Conservation (phyloP, 345 rosid genomes). For the Mallotus nudiflorus region DNA sequence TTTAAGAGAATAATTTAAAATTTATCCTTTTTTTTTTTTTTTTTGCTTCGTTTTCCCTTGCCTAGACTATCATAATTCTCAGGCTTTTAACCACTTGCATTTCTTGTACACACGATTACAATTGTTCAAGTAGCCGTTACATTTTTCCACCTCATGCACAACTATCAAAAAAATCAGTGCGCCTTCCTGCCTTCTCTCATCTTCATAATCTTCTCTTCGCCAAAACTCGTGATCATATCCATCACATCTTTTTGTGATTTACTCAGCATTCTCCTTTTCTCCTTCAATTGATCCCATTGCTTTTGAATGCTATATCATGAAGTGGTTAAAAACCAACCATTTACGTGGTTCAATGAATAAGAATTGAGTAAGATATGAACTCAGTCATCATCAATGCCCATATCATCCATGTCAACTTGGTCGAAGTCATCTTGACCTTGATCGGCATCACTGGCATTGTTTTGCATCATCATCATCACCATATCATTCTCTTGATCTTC, state of each 20-base stretch:
- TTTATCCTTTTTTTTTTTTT: too few relatives aligned
- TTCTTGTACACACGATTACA: too few relatives aligned
- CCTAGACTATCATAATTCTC: too few relatives aligned
- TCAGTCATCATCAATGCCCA: constrained; percentile 35
- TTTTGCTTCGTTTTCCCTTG: too few relatives aligned
- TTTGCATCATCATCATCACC: constrained; percentile 16
- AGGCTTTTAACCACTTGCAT: too few relatives aligned
- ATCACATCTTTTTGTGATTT: not conserved
- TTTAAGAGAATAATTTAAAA: too few relatives aligned
- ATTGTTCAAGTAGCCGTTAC: too few relatives aligned
- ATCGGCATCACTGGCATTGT: constrained; percentile 35
- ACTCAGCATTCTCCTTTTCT: too few relatives aligned
- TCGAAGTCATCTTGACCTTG: constrained; percentile 46
- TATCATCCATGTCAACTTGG: constrained; percentile 47
- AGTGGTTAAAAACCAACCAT: not conserved
- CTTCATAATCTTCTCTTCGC: not conserved
- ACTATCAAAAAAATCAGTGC: not conserved
- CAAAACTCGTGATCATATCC: not conserved
- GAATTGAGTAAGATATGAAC: too few relatives aligned
- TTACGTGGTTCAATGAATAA: too few relatives aligned
- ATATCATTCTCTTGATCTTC: constrained; percentile 26
- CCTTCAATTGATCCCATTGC: not conserved
- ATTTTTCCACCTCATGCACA: too few relatives aligned
- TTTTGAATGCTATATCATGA: not conserved
- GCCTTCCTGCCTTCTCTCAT: not conserved